These are phyloP conservation scores for Aphanocladium album DNA, from an alignment of 2,329 filamentous ascomycete genomes.

Conservation along the genomic window DNA sequence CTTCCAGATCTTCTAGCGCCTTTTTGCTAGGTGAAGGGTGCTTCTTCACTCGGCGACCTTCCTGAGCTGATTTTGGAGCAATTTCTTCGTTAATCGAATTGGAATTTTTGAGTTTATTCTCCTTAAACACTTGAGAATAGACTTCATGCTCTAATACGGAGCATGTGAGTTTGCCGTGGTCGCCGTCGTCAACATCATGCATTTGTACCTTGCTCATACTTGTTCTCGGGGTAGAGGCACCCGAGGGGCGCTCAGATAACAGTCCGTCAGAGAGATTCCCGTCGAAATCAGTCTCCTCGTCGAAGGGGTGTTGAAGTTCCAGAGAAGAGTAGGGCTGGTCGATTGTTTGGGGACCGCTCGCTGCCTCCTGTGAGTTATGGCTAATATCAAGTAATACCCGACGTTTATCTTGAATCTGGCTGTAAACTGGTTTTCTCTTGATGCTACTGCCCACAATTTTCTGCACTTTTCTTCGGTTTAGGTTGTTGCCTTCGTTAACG, in stretches of 20 bases:
- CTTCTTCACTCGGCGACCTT: conserved; percentile 30
- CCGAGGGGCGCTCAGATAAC: conserved; percentile 30
- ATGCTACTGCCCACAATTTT: conserved; percentile 26
- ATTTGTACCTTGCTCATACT: background rate
- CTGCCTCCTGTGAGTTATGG: no score
- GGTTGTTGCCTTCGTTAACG: conserved; percentile 30
- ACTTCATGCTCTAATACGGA: background rate
- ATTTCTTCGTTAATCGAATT: background rate
- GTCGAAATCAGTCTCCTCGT: conserved; percentile 34
- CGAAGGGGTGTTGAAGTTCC: conserved; percentile 18
- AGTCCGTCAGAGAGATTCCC: conserved; percentile 34
- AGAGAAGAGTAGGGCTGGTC: conserved; percentile 18
- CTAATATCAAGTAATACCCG: background rate
- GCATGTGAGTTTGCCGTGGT: background rate
- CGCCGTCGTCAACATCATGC: background rate
- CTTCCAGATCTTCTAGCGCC: conserved; percentile 33
- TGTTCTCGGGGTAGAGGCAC: conserved; percentile 34
- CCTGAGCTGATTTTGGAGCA: background rate
- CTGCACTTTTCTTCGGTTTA: conserved; percentile 31
- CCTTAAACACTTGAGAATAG: background rate
- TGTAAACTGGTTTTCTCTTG: conserved; percentile 24
- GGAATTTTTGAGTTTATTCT: no score
- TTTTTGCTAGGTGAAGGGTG: conserved; percentile 41
- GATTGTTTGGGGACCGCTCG: background rate
- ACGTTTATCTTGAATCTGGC: conserved; percentile 17